Base-by-base conservation (phyloP, 495 filamentous ascomycete genomes). In the Geopyxis carbonaria region DNA sequence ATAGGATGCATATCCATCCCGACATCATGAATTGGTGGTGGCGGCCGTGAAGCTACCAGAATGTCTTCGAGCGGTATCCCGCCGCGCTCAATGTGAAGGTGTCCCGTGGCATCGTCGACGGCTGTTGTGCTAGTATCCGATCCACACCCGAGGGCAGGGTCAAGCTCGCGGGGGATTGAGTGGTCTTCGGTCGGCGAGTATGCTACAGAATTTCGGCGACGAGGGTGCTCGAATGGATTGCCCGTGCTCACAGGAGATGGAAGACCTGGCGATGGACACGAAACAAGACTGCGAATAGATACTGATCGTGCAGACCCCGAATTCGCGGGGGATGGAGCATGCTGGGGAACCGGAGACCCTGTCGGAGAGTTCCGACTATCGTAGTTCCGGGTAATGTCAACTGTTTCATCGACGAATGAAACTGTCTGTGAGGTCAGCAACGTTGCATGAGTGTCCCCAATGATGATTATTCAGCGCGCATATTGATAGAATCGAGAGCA, bases 391-490 rank as follows among this genome's bases (percentile, higher is more conserved):
- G 36, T 39, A 11, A 39, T 25, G 22, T 39, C 36, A 14, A 7
- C 5, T 6, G 36, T 39, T 30, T 39, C 36, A 21, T 39, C 36
- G 15, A 39, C 36, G 18, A 39, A 39, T 13, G 36, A 39, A 18
- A 39, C 36, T 39, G n/a, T n/a, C n/a, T n/a, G n/a, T n/a, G n/a
- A n/a, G n/a, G n/a, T n/a, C n/a, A n/a, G n/a, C n/a, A n/a, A n/a
- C n/a, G n/a, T n/a, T n/a, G n/a, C n/a, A n/a, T n/a, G n/a, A n/a
- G n/a, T n/a, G n/a, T n/a, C n/a, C n/a, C n/a, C n/a, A n/a, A n/a
- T n/a, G n/a, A n/a, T n/a, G n/a, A n/a, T n/a, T n/a, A n/a, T n/a
- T n/a, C n/a, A n/a, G n/a, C n/a, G n/a, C n/a, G n/a, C n/a, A n/a
- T n/a, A n/a, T n/a, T n/a, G n/a, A n/a, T n/a, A n/a, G n/a, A n/a